Evolutionary conservation across 495 filamentous ascomycete genomes (phyloP), one percentile per base, ranked within the genome.

Genomic region (Ascobolus immersus): DNA sequence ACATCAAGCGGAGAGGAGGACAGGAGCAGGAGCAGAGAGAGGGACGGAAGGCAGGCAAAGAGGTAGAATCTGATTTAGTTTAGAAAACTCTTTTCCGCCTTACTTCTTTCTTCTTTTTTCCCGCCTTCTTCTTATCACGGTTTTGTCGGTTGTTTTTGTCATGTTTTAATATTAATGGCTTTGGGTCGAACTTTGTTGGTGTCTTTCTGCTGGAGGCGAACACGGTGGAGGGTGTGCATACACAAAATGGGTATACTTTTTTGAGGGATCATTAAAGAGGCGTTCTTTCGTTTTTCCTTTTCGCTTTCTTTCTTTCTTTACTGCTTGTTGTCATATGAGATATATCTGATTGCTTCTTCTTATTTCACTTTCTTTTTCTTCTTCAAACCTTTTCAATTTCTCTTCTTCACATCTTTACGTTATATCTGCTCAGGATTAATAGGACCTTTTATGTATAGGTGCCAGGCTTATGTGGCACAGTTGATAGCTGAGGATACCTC

Each of bases 381-480:
- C n/a, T n/a, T n/a, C n/a, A n/a, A n/a, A n/a, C 21, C 11, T 11
- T 14, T n/a, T 32, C 21, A n/a, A 6, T 18, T 32, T n/a, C 13
- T 12, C 17, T 32, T 32, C 21, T 17, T 32, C 4, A 32, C 13
- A 20, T 12, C 14, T 17, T 11, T 17, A 19, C 8, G n/a, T 32
- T 32, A 11, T n/a, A 19, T 11, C 14, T 7, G 8, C 6, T n/a
- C n/a, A 7, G 14, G 7, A 21, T 7, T 3, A 11, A 4, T 11
- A 9, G 12, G 9, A 32, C 17, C 21, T 15, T 19, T 6, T 15
- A 18, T 17, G 29, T n/a, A 11, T 32, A 19, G 1, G 8, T 18
- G 32, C 21, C 23, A 32, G 22, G 40, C 35, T 24, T 37, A 35
- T 35, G 24, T 36, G 5, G 11, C n/a, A n/a, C n/a, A n/a, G n/a